Evolutionary conservation across 495 filamentous ascomycete species (phyloP).

Genomic region (Xylaria bambusicola): DNA sequence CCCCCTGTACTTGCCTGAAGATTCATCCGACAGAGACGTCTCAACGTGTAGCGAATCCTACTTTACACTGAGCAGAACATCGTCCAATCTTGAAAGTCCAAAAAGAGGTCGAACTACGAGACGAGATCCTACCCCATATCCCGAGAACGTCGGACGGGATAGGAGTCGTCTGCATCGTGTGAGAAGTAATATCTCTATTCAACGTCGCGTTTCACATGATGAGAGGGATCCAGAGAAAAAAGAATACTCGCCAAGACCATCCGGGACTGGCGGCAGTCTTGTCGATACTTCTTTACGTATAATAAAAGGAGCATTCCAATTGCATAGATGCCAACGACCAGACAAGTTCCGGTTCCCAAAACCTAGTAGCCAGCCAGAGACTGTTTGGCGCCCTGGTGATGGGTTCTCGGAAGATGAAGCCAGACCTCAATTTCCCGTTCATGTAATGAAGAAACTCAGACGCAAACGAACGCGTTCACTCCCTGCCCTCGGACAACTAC

Average conservation of each 20-base stretch:
- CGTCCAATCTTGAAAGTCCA: no score
- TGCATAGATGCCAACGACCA: constrained; percentile 12
- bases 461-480: constrained; percentile 20
- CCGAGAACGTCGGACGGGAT: neutral
- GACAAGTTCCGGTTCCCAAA: constrained; percentile 28
- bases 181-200: neutral
- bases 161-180: neutral
- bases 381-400: constrained; percentile 26
- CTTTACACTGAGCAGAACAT: no score
- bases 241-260: neutral
- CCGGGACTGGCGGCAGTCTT: neutral
- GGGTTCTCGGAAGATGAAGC: constrained; percentile 32
- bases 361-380: constrained; percentile 19
- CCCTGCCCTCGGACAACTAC: constrained; percentile 27
- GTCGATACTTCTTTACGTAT: neutral
- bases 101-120: constrained; percentile 1
- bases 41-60: neutral
- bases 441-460: constrained; percentile 21
- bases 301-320: constrained; percentile 24
- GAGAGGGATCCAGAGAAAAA: neutral
- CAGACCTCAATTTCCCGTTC: constrained; percentile 17
- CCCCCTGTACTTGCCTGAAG: no score
- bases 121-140: constrained; percentile 7
- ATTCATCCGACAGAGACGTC: neutral
- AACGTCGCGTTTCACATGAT: neutral